phyloP scores from a whole-genome alignment of 1,284 basidiomycete species.

The Cutaneotrichosporon sp. region DNA sequence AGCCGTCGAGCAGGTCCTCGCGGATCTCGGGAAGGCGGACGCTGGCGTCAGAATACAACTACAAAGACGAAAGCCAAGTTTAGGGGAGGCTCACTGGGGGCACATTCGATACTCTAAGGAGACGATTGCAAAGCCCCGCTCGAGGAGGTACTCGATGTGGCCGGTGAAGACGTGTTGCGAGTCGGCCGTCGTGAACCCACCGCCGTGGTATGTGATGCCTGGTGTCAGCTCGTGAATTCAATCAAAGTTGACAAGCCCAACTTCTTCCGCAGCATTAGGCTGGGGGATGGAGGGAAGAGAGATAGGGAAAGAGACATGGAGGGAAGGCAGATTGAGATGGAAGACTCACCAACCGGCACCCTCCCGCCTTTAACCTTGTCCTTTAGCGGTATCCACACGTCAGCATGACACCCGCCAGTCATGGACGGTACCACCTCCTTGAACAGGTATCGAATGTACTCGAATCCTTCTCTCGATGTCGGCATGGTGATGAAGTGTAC shows the following conservation, averaged over 20 bases:
- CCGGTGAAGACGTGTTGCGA: slow-evolving; percentile 10
- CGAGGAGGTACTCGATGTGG: slow-evolving; percentile 5
- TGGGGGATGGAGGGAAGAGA: background rate
- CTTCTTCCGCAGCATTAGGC: background rate
- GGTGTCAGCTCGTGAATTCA: background rate
- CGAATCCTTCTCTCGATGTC: slow-evolving; percentile 6
- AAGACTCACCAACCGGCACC: slow-evolving; percentile 1
- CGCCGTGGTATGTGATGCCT: slow-evolving; percentile 12
- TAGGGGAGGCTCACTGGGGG: slow-evolving; percentile 4
- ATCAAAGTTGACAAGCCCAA: background rate
- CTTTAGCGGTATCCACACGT: slow-evolving; percentile 8
- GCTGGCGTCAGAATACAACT: slow-evolving; percentile 4
- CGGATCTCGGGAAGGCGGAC: slow-evolving; percentile 12
- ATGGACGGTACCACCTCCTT: background rate
- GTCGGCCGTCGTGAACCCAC: slow-evolving; percentile 10
- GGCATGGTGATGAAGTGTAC: background rate
- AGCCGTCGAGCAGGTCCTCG: slow-evolving; percentile 13
- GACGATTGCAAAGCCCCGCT: slow-evolving; percentile 9
- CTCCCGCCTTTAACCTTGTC: background rate
- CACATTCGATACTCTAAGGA: slow-evolving; percentile 9
- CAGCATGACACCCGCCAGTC: slow-evolving; percentile 12
- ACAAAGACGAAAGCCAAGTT: background rate
- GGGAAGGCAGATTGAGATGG: too few relatives aligned
- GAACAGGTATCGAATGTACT: slow-evolving; percentile 14
- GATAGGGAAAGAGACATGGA: too few relatives aligned